These are phyloP conservation scores for Endoconidiophora polonica DNA, from an alignment of 2,329 filamentous ascomycete species.

Conservation along the genomic window DNA sequence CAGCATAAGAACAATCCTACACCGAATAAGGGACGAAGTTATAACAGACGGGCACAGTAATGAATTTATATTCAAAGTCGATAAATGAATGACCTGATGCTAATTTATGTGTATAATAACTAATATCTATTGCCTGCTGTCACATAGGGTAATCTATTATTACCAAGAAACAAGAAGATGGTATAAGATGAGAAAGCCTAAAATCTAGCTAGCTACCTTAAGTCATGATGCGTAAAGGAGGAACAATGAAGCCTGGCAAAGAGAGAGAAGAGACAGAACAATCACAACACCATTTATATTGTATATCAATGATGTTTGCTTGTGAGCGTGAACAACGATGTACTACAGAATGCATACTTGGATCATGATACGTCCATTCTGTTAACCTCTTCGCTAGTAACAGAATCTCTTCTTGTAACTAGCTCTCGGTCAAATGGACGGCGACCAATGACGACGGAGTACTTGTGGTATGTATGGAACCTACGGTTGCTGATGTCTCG, in stretches of 20 bases:
- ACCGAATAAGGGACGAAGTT: neutral
- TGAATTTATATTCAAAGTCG: neutral
- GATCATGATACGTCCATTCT: neutral
- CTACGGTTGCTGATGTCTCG: slow-evolving; percentile 28
- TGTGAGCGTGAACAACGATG: neutral
- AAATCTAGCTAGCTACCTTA: too few relatives aligned
- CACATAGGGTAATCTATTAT: too few relatives aligned
- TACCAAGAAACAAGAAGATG: too few relatives aligned
- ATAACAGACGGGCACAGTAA: neutral
- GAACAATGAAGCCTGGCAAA: neutral
- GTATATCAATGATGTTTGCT: neutral
- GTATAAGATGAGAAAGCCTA: too few relatives aligned
- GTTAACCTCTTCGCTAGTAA: neutral
- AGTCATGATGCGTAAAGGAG: too few relatives aligned
- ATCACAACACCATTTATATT: neutral
- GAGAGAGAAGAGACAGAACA: neutral
- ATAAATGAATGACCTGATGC: neutral
- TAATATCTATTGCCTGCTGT: neutral
- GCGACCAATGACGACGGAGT: slow-evolving; percentile 34
- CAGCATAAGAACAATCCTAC: slow-evolving; percentile 16
- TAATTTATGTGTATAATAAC: neutral
- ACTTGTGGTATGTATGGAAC: slow-evolving; percentile 32
- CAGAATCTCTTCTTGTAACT: neutral
- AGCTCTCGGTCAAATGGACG: slow-evolving; percentile 25
- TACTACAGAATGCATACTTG: neutral